These are phyloP conservation scores for Simplicillium aogashimaense DNA, from an alignment of 2,329 filamentous ascomycete species.

Conservation along the genomic window DNA sequence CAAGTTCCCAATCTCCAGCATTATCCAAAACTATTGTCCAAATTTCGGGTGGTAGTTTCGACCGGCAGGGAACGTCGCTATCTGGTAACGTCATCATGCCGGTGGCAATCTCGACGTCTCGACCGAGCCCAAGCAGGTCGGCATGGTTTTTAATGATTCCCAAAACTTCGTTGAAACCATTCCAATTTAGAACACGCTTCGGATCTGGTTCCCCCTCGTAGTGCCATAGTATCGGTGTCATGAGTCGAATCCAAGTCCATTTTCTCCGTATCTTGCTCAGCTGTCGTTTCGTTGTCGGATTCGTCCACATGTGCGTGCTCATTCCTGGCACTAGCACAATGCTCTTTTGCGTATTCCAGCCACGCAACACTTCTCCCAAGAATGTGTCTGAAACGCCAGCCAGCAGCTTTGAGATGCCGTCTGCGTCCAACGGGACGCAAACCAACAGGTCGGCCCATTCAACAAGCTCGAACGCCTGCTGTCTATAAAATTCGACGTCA, in stretches of 20 bases:
- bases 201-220: constrained; percentile 46
- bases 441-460: constrained; percentile 84
- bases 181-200: constrained; percentile 50
- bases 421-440: constrained; percentile 74
- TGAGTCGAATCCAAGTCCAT: constrained; percentile 78
- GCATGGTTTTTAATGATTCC: constrained; percentile 69
- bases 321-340: constrained; percentile 81
- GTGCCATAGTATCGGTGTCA: constrained; percentile 75
- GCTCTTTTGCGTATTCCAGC: constrained; percentile 80
- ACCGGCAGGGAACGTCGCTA: constrained; percentile 22
- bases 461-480: constrained; percentile 56
- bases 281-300: constrained; percentile 80
- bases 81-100: constrained; percentile 24
- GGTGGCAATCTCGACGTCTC: constrained; percentile 52
- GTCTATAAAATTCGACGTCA: constrained; percentile 40
- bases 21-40: constrained; percentile 84
- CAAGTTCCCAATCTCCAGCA: constrained; percentile 83
- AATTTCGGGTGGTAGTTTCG: constrained; percentile 67
- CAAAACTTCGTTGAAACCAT: constrained; percentile 60
- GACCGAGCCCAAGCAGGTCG: constrained; percentile 62
- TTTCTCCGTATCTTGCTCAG: constrained; percentile 72
- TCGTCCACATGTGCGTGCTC: constrained; percentile 83
- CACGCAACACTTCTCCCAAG: constrained; percentile 68
- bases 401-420: constrained; percentile 80
- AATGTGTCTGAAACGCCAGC: constrained; percentile 74